These are phyloP conservation scores for Mortierella sp. DNA, from an alignment of 371 early-diverging fungal species.

Conservation along the genomic window DNA sequence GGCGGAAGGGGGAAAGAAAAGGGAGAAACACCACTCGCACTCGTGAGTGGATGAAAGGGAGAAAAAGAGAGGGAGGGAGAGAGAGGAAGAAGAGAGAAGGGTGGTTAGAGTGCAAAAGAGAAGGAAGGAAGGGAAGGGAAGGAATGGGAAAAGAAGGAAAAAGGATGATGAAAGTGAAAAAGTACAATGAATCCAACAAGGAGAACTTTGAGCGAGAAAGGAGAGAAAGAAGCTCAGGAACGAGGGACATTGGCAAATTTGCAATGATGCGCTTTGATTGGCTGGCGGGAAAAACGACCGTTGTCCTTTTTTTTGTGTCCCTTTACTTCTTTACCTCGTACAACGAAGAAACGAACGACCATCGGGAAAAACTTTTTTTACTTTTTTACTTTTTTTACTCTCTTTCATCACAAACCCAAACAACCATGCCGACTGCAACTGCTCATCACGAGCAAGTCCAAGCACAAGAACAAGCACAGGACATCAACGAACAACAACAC, in stretches of 20 bases:
- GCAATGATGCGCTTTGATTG: not conserved
- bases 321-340: too few species aligned
- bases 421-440: not conserved
- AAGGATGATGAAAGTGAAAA: constrained; percentile 3
- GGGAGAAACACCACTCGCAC: not conserved
- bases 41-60: not conserved
- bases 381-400: not conserved
- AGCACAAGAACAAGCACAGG: not conserved
- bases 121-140: not conserved
- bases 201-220: not conserved
- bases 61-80: not conserved
- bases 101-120: not conserved
- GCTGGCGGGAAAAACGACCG: constrained; percentile 1
- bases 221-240: not conserved
- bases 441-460: not conserved
- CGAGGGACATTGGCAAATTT: not conserved
- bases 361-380: not conserved
- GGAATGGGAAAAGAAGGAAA: not conserved
- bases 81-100: not conserved
- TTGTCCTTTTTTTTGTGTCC: not conserved
- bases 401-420: not conserved
- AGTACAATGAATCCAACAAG: not conserved
- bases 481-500: not conserved
- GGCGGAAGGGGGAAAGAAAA: not conserved
- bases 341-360: not conserved